Conservation (phyloP, 2,329 filamentous ascomycete genomes). For the Penicillium corylophilum region DNA sequence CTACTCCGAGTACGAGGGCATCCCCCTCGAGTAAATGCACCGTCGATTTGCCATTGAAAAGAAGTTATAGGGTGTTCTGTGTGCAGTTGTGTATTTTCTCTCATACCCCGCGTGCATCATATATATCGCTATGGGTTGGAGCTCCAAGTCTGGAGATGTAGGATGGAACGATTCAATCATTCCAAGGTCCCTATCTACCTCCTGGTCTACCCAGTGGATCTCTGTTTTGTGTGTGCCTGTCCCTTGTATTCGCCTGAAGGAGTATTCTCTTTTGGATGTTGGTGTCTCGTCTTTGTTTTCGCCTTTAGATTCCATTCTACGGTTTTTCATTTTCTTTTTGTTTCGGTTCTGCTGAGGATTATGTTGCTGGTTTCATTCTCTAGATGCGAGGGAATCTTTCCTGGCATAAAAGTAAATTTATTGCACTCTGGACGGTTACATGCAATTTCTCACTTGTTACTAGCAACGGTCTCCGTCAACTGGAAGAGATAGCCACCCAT, state of each 20-base stretch:
- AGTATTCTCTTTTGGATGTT: constrained; percentile 1
- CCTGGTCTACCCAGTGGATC: constrained; percentile 20
- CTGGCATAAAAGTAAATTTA: constrained; percentile 2
- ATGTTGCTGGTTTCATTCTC: neutral
- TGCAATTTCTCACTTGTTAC: too few relatives aligned
- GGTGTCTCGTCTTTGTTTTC: constrained; percentile 6
- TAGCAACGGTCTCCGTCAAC: too few relatives aligned
- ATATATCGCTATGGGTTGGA: constrained; percentile 27
- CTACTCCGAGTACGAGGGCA: constrained; percentile 85
- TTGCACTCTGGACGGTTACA: neutral
- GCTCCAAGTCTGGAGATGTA: constrained; percentile 20
- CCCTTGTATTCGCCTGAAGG: neutral
- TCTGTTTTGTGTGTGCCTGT: constrained; percentile 11
- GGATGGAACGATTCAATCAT: constrained; percentile 16
- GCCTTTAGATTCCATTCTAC: constrained; percentile 7
- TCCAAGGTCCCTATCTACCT: constrained; percentile 22
- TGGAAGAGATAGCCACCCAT: too few relatives aligned
- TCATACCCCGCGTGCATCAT: constrained; percentile 33
- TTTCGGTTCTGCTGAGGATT: constrained; percentile 1
- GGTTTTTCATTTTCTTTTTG: constrained; percentile 3
- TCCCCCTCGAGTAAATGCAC: constrained; percentile 58
- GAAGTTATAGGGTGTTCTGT: constrained; percentile 2
- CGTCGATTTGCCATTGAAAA: neutral
- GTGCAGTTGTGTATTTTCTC: constrained; percentile 16
- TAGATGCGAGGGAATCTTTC: neutral